Evolutionary conservation across 2,329 filamentous ascomycete species (phyloP).

Genomic region (Curvularia hawaiiensis): DNA sequence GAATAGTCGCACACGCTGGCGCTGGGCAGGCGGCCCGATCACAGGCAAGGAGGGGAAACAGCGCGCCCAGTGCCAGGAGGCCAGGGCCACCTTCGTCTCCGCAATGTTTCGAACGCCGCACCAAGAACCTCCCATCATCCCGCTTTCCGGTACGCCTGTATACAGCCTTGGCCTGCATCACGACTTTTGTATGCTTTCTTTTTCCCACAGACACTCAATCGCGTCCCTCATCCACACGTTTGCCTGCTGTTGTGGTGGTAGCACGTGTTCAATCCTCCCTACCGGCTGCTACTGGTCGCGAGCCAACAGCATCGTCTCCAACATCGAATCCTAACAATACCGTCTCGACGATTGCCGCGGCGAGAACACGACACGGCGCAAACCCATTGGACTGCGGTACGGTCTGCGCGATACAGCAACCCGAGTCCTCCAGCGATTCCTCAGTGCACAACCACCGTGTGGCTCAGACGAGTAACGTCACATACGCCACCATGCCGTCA

Average conservation of each 20-base stretch:
- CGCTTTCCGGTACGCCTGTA: neutral
- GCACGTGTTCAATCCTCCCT: neutral
- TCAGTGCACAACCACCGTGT: slow-evolving; percentile 10
- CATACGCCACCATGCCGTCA: slow-evolving; percentile 40
- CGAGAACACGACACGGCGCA: neutral
- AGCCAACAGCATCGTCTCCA: slow-evolving; percentile 5
- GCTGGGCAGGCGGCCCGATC: slow-evolving; percentile 7
- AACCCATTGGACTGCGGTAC: neutral
- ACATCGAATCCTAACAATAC: slow-evolving; percentile 1
- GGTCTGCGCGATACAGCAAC: neutral
- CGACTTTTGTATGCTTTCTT: slow-evolving; percentile 5
- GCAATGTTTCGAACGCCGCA: slow-evolving; percentile 13
- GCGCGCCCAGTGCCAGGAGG: slow-evolving; percentile 3
- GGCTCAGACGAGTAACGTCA: slow-evolving; percentile 11
- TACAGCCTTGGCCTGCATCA: slow-evolving; percentile 4
- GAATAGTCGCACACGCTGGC: slow-evolving; percentile 5
- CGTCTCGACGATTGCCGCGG: neutral
- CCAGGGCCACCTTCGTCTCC: slow-evolving; percentile 17
- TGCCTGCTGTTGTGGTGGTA: neutral
- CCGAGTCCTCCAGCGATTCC: no score
- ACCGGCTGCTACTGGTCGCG: slow-evolving; percentile 1
- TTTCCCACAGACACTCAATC: slow-evolving; percentile 1
- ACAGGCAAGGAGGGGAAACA: slow-evolving; percentile 2
- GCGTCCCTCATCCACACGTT: neutral
- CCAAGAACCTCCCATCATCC: slow-evolving; percentile 13